Conservation (phyloP, 352 stramenopile genomes). For the Phytopythium ostracodes region DNA sequence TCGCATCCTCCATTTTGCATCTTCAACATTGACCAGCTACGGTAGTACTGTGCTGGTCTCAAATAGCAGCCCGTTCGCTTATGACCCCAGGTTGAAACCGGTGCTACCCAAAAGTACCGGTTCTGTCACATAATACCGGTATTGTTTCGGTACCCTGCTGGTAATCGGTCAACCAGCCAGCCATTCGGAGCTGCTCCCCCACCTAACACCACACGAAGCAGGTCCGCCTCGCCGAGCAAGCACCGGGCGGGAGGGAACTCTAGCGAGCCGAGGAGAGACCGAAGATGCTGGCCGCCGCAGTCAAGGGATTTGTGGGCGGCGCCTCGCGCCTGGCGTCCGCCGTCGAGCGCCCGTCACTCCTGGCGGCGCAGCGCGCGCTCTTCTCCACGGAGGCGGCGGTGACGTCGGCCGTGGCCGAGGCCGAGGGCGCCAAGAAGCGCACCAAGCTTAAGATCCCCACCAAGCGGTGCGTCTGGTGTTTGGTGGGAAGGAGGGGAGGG, state of each 20-base stretch:
- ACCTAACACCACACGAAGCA: not conserved
- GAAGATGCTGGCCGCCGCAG: constrained; percentile 51
- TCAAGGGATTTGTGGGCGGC: constrained; percentile 45
- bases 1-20: not conserved
- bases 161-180: not conserved
- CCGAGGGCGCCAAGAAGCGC: constrained; percentile 29
- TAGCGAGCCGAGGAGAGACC: not conserved
- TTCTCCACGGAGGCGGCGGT: constrained; percentile 35
- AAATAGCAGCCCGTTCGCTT: not conserved
- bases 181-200: not conserved
- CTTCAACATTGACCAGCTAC: not conserved
- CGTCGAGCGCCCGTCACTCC: constrained; percentile 16
- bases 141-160: not conserved
- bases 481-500: not conserved
- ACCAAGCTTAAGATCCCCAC: constrained; percentile 82
- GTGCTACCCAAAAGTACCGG: not conserved
- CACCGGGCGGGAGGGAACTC: not conserved
- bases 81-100: not conserved
- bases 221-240: not conserved
- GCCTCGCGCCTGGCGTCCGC: constrained; percentile 16
- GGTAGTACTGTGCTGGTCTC: not conserved
- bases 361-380: constrained; percentile 25
- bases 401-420: constrained; percentile 5
- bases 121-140: not conserved
- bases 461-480: constrained; percentile 33